Percentiles rank a stretch among this genome's conserved stretches.
Evolutionary conservation across 352 stramenopile species (phyloP).

Genomic region (Globisporangium acanthophoron): DNA sequence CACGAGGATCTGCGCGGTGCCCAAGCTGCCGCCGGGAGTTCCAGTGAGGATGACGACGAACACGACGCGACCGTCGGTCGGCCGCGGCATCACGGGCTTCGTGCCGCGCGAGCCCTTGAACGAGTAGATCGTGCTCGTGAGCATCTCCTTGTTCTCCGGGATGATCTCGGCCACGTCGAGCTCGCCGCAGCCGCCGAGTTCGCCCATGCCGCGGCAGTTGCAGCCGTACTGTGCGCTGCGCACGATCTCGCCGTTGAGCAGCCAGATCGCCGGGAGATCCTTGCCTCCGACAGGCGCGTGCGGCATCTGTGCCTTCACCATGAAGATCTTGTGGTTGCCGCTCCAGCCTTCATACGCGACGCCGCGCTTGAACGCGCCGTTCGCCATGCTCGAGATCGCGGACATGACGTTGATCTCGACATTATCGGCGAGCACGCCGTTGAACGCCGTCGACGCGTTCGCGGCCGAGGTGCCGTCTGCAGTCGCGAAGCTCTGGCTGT

Average conservation of each 20-base stretch:
- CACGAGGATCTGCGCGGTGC: conserved; percentile 23
- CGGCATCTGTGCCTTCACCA: conserved; percentile 38
- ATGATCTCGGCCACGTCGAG: conserved; percentile 43
- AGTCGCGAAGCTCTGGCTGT: conserved; percentile 39
- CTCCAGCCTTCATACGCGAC: conserved; percentile 29
- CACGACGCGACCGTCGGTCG: conserved; percentile 16
- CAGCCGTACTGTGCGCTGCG: conserved; percentile 42
- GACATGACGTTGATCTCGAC: conserved; percentile 48
- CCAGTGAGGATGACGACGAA: conserved; percentile 34
- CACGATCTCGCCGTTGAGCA: conserved; percentile 42
- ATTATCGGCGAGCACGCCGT: conserved; percentile 22
- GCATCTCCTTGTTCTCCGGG: conserved; percentile 10
- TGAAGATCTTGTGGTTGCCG: conserved; percentile 46
- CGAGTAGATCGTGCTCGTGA: conserved; percentile 45
- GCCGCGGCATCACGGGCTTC: conserved; percentile 18
- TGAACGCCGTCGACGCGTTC: conserved; percentile 12
- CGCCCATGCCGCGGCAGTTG: conserved; percentile 44
- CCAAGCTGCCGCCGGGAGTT: conserved; percentile 9
- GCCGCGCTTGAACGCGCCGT: conserved; percentile 22
- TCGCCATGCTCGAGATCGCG: conserved; percentile 5
- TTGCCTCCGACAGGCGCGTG: conserved; percentile 8
- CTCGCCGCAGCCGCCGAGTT: conserved; percentile 46
- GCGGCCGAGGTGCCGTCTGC: conserved; percentile 19
- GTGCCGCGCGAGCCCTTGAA: conserved; percentile 37
- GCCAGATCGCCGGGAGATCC: conserved; percentile 34